These are phyloP conservation scores for Cadophora malorum DNA, from an alignment of 2,329 filamentous ascomycete genomes.

Conservation along the genomic window DNA sequence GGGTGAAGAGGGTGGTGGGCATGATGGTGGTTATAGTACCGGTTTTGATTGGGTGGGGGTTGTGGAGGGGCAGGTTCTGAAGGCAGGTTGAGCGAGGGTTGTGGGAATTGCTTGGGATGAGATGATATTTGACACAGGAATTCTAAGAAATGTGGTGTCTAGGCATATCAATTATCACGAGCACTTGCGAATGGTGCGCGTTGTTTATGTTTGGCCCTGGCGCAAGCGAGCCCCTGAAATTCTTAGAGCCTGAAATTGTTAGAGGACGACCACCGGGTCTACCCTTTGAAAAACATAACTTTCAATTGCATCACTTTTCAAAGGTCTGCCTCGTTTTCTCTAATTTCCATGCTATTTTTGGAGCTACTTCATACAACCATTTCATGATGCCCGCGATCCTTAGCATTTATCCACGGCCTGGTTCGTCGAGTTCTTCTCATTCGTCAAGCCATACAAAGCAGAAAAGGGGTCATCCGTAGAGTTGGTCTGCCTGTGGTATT, in stretches of 20 bases:
- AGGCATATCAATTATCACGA: no score
- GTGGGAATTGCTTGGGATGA: no score
- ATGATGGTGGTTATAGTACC: background rate
- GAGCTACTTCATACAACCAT: background rate
- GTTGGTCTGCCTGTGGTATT: slow-evolving; percentile 23
- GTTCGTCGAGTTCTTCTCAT: slow-evolving; percentile 25
- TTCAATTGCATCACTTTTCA: no score
- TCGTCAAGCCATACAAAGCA: slow-evolving; percentile 23
- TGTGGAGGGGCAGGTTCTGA: background rate
- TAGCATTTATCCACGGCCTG: slow-evolving; percentile 8
- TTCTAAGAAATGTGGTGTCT: no score
- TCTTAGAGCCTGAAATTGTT: background rate
- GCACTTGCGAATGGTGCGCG: no score
- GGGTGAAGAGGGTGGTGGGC: background rate
- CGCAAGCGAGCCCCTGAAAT: background rate
- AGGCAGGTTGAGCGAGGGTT: no score
- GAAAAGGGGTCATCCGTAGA: slow-evolving; percentile 29
- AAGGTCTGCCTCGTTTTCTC: no score
- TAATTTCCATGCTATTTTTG: background rate
- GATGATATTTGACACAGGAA: no score
- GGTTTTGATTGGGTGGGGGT: background rate
- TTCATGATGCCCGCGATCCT: background rate
- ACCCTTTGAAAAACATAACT: no score
- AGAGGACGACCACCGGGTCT: no score
- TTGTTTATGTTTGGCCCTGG: background rate